Conservation (phyloP, 441 rosid genomes). For the Eutrema salsugineum region DNA sequence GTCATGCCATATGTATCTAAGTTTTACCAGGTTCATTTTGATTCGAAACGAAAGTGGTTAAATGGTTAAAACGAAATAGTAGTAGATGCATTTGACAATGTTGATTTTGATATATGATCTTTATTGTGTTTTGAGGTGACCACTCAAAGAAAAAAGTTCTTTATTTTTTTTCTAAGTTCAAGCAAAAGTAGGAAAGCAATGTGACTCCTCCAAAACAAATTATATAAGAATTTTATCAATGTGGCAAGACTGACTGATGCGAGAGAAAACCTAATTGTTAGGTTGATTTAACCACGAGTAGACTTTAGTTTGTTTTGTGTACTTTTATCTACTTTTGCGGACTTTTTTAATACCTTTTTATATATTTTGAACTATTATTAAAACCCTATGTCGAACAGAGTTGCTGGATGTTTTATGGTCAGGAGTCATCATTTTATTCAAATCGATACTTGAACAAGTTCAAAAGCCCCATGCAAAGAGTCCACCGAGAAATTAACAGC, state of each 20-base stretch:
- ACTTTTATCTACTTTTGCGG: background rate
- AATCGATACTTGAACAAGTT: background rate
- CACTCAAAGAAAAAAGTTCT: conserved; percentile 10
- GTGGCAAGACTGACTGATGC: conserved; percentile 22
- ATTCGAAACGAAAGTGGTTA: background rate
- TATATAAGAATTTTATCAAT: conserved; percentile 2
- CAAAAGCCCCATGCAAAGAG: background rate
- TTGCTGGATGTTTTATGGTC: background rate
- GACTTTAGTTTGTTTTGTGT: conserved; percentile 13
- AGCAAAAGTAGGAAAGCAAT: conserved; percentile 25
- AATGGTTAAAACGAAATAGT: conserved; percentile 6
- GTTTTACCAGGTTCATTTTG: background rate
- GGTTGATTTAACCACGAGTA: conserved; percentile 15
- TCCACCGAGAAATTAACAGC: background rate
- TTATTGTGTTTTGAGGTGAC: conserved; percentile 24
- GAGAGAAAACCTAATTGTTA: conserved; percentile 24
- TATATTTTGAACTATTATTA: background rate
- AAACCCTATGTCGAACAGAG: background rate
- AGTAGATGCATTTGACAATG: conserved; percentile 6
- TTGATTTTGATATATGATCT: conserved; percentile 23
- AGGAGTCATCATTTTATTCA: background rate
- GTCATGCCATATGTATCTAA: background rate
- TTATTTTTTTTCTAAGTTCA: conserved; percentile 7
- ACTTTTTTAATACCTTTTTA: background rate
- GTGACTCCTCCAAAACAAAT: background rate